Evolutionary conservation across 345 rosid genomes (phyloP), one percentile per base, ranked within the genome.

Genomic region (Eucalyptus curtisii): DNA sequence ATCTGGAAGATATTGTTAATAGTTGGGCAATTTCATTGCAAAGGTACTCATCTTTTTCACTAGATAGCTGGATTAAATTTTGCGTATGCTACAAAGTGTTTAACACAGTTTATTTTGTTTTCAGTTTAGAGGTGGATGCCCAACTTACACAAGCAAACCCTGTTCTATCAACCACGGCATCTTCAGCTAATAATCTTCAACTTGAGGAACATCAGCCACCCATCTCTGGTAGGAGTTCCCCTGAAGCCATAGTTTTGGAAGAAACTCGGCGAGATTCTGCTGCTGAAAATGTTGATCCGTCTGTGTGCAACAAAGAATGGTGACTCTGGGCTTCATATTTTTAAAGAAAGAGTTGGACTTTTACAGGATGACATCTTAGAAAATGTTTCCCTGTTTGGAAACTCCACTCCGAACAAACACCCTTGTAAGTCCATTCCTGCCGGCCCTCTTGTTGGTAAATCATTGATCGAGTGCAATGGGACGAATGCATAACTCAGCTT

Each of bases 1-100:
- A 94, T 91, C 89, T 96, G 86, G 99, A 97, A 88, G 99, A 98
- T 92, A 89, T 97, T 93, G 97, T 98, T 57, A 96, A 94, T 89
- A 93, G 94, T 92, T 98, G 99, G 99, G 97, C 91, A 31, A 93
- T 94, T 94, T 91, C 95, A 44, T 92, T 40, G 92, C 96, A 94
- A 88, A 95, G 99, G 98, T 97, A 95, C 68, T 85, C 25, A 82
- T 49, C 64, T 64, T 50, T 17, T 91, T 82, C 33, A 76, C 49
- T 24, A 88, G 81, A 87, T 86, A 86, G 61, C 40, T 87, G n/a
- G 86, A 85, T 86, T 86, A 86, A 87, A 86, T 89, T 89, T 76
- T 57, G 50, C 14, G 19, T 31, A 88, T 57, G 64, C 61, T 53
- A 86, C 20, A 50, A 50, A 22, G 52, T 89, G 90, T 50, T 95